These are phyloP conservation scores for Microdochium paspali DNA, from an alignment of 2,329 filamentous ascomycete species.

Conservation along the genomic window DNA sequence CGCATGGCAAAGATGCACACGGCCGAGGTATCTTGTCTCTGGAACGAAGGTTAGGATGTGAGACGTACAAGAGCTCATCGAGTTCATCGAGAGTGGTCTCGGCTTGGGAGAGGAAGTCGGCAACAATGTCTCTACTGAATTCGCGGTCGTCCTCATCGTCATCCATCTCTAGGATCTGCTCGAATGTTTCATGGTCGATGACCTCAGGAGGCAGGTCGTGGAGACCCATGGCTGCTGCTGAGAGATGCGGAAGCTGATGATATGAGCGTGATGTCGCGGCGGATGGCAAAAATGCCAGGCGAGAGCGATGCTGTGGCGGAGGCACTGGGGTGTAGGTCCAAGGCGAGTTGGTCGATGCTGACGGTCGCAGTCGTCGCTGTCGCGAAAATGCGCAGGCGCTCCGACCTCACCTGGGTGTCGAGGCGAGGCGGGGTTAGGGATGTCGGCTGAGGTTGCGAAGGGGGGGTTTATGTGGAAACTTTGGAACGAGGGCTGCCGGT, in stretches of 20 bases:
- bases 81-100: constrained; percentile 79
- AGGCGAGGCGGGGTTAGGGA: background rate
- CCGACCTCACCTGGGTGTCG: background rate
- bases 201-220: constrained; percentile 24
- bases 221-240: background rate
- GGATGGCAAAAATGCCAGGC: background rate
- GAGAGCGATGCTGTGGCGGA: background rate
- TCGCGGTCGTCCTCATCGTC: constrained; percentile 77
- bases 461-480: background rate
- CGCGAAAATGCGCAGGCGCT: background rate
- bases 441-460: background rate
- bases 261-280: too few species aligned
- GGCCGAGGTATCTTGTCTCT: background rate
- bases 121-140: constrained; percentile 83
- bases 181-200: constrained; percentile 63
- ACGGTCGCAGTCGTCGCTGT: background rate
- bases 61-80: constrained; percentile 69
- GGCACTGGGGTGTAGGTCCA: background rate
- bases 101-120: constrained; percentile 88
- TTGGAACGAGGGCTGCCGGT: background rate
- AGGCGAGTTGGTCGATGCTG: background rate
- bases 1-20: background rate
- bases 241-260: too few species aligned
- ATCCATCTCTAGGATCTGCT: constrained; percentile 98
- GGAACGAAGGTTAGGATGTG: constrained; percentile 3